Conservation (phyloP, 1,284 basidiomycete species). For the Sanguinoderma infundibulare region DNA sequence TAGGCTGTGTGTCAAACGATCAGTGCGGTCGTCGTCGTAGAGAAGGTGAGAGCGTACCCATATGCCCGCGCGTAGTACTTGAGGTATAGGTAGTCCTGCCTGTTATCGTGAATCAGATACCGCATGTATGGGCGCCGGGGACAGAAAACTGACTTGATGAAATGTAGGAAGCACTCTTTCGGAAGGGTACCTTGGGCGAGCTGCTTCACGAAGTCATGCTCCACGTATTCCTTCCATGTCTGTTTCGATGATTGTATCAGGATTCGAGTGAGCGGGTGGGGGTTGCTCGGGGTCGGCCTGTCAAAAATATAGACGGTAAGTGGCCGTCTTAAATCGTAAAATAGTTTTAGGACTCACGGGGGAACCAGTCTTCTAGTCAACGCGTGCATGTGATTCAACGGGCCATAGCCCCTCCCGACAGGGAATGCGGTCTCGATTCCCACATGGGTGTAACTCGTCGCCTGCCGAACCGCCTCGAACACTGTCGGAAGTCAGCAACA, state of each 20-base stretch:
- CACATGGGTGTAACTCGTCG: constrained; percentile 74
- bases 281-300: constrained; percentile 65
- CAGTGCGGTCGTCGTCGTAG: background rate
- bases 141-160: constrained; percentile 67
- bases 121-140: background rate
- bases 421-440: constrained; percentile 77
- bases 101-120: background rate
- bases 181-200: constrained; percentile 77
- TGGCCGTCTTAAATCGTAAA: background rate
- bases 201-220: constrained; percentile 83
- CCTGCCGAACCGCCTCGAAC: constrained; percentile 59
- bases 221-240: constrained; percentile 78
- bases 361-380: constrained; percentile 57
- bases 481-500: constrained; percentile 43
- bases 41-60: constrained; percentile 45
- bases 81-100: constrained; percentile 52
- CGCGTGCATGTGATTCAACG: constrained; percentile 86
- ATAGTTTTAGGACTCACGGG: constrained; percentile 48
- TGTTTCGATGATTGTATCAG: constrained; percentile 62
- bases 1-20: constrained; percentile 48
- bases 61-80: constrained; percentile 82
- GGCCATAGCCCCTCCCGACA: constrained; percentile 83
- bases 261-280: constrained; percentile 71
- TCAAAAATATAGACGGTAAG: background rate
- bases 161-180: constrained; percentile 76